Conservation (phyloP, 1,284 basidiomycete species). For the Agaricales sp. region DNA sequence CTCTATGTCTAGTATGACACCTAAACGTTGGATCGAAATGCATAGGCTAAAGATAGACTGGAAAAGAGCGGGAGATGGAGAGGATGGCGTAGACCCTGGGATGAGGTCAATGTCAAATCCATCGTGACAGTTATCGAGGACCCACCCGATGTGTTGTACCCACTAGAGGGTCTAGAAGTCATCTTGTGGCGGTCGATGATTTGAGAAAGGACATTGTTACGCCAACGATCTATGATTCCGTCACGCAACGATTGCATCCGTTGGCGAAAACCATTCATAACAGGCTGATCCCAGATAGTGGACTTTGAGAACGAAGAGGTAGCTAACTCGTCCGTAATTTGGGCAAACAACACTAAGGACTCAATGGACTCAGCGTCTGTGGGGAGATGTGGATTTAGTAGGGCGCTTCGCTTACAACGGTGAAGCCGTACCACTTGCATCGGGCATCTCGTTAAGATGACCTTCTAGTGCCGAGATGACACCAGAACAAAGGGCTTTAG, state of each 20-base stretch:
- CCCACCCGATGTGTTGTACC: neutral
- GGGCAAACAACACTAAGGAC: constrained; percentile 7
- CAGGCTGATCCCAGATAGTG: constrained; percentile 6
- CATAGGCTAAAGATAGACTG: constrained; percentile 46
- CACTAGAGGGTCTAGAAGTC: constrained; percentile 12
- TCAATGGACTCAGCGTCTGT: constrained; percentile 1
- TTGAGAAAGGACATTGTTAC: constrained; percentile 25
- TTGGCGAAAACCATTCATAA: constrained; percentile 31
- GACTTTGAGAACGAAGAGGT: constrained; percentile 20
- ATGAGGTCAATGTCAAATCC: neutral
- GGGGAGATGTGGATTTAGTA: neutral
- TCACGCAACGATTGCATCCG: constrained; percentile 28
- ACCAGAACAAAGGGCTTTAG: constrained; percentile 30
- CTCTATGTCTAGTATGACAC: constrained; percentile 26
- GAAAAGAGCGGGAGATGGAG: constrained; percentile 44
- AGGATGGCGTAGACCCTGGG: constrained; percentile 15
- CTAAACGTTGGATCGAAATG: constrained; percentile 41
- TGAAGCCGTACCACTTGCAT: constrained; percentile 22
- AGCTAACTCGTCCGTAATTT: constrained; percentile 31
- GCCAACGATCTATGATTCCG: constrained; percentile 39
- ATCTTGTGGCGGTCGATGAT: constrained; percentile 18
- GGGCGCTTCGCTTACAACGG: constrained; percentile 7
- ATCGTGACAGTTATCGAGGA: neutral
- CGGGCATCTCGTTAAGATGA: constrained; percentile 20
- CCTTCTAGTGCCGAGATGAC: constrained; percentile 29